Percentiles rank a stretch among this genome's conserved stretches.
Conservation (phyloP, 192 early-diverging fungal genomes). For the Podila horticola region DNA sequence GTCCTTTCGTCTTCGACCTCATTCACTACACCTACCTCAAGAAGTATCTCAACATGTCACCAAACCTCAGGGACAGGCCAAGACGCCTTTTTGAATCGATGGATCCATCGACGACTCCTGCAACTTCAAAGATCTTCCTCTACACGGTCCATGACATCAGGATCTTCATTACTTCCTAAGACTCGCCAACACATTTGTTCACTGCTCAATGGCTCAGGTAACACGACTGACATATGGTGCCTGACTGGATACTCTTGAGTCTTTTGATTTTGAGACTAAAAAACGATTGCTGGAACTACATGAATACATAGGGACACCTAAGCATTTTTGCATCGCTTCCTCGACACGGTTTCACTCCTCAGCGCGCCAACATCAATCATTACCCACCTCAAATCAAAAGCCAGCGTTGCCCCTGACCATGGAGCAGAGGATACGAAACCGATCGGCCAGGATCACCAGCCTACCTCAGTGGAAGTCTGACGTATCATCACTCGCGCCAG, state of each 20-base stretch:
- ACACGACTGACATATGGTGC: neutral
- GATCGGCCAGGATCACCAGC: neutral
- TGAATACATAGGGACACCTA: too few relatives aligned
- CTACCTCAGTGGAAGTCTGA: neutral
- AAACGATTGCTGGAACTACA: too few relatives aligned
- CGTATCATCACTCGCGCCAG: neutral
- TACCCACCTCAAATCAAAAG: neutral
- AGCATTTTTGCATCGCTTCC: neutral
- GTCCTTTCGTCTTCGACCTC: neutral
- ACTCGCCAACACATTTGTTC: neutral
- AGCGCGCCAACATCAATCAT: neutral
- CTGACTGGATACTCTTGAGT: too few relatives aligned
- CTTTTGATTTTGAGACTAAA: too few relatives aligned
- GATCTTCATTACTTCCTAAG: neutral
- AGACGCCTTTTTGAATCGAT: neutral
- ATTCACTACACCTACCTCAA: neutral
- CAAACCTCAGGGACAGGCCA: neutral
- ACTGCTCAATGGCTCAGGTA: neutral
- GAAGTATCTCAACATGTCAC: neutral
- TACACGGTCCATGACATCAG: neutral
- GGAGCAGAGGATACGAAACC: conserved; percentile 1
- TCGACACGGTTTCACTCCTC: neutral
- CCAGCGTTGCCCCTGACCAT: neutral
- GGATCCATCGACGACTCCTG: neutral
- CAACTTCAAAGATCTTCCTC: neutral